These are phyloP conservation scores for Tephrocybe sp. DNA, from an alignment of 768 basidiomycete species.

Conservation along the genomic window DNA sequence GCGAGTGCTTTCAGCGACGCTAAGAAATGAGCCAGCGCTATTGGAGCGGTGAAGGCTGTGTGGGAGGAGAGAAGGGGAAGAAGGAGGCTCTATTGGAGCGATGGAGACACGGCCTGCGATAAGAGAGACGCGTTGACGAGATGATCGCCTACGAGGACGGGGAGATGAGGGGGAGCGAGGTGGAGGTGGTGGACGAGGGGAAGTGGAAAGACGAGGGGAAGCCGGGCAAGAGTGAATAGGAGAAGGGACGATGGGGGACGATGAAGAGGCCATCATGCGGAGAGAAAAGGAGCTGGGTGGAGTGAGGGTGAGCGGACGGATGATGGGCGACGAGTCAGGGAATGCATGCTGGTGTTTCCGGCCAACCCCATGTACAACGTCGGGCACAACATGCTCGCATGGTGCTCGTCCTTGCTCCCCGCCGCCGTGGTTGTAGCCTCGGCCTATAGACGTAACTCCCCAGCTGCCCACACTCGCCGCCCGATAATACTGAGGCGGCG, in stretches of 20 bases:
- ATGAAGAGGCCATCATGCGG: constrained; percentile 25
- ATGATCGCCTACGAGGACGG: constrained; percentile 72
- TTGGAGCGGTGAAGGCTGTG: constrained; percentile 62
- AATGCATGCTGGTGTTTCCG: constrained; percentile 37
- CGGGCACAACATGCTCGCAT: constrained; percentile 16
- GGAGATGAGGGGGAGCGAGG: constrained; percentile 54
- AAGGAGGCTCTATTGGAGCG: constrained; percentile 71
- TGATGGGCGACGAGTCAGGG: constrained; percentile 31
- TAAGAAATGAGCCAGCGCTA: constrained; percentile 63
- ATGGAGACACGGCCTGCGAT: constrained; percentile 81
- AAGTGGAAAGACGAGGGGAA: constrained; percentile 26
- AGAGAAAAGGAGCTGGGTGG: constrained; percentile 24
- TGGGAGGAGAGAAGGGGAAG: constrained; percentile 57
- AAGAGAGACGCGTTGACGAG: constrained; percentile 81
- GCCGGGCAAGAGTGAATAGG: constrained; percentile 33
- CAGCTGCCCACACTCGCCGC: constrained; percentile 74
- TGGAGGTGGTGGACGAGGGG: constrained; percentile 26
- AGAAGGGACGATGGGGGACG: constrained; percentile 29
- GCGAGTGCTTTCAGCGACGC: constrained; percentile 55
- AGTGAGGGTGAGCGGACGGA: constrained; percentile 14
- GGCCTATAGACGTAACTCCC: constrained; percentile 82
- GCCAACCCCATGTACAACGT: constrained; percentile 24
- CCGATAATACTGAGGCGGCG: constrained; percentile 52
- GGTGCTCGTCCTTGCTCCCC: constrained; percentile 13
- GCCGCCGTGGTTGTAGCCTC: constrained; percentile 54